Percentiles rank a stretch among this genome's conserved stretches.
Evolutionary conservation across 2,329 filamentous ascomycete species (phyloP).

Genomic region (Colletotrichum echinochloae): DNA sequence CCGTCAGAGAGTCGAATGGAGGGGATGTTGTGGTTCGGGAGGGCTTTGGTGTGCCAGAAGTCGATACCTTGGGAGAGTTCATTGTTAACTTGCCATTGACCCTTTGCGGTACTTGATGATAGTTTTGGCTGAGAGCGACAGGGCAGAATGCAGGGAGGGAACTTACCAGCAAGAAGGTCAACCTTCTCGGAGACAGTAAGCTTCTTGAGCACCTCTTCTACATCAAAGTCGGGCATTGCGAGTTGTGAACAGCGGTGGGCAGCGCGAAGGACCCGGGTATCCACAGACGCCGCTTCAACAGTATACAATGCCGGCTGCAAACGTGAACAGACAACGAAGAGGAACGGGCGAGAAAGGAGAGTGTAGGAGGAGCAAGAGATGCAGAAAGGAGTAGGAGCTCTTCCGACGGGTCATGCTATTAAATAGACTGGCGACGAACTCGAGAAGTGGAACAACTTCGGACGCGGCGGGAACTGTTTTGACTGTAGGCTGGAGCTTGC

Average conservation of each 20-base stretch:
- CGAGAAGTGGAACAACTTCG: conserved; percentile 26
- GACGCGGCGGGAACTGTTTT: conserved; percentile 15
- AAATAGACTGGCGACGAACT: conserved; percentile 29
- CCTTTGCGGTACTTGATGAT: no score
- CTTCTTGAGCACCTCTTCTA: conserved; percentile 66
- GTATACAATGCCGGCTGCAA: background rate
- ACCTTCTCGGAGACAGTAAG: conserved; percentile 65
- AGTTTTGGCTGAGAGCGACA: background rate
- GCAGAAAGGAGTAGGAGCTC: background rate
- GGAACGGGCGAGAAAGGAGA: conserved; percentile 5
- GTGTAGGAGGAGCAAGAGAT: background rate
- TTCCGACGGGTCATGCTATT: conserved; percentile 16
- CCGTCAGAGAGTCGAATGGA: conserved; percentile 75
- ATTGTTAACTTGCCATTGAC: background rate
- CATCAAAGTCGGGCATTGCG: conserved; percentile 59
- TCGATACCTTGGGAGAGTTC: conserved; percentile 63
- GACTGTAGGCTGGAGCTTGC: background rate
- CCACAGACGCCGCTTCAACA: conserved; percentile 3
- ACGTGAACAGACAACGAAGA: conserved; percentile 8
- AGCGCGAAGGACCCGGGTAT: conserved; percentile 6
- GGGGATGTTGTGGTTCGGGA: conserved; percentile 71
- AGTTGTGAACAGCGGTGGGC: background rate
- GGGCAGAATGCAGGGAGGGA: background rate
- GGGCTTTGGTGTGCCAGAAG: conserved; percentile 76
- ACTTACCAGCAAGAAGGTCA: conserved; percentile 62